Evolutionary conservation across 2,329 filamentous ascomycete genomes (phyloP).

Genomic region (Arachnomyces sp.): DNA sequence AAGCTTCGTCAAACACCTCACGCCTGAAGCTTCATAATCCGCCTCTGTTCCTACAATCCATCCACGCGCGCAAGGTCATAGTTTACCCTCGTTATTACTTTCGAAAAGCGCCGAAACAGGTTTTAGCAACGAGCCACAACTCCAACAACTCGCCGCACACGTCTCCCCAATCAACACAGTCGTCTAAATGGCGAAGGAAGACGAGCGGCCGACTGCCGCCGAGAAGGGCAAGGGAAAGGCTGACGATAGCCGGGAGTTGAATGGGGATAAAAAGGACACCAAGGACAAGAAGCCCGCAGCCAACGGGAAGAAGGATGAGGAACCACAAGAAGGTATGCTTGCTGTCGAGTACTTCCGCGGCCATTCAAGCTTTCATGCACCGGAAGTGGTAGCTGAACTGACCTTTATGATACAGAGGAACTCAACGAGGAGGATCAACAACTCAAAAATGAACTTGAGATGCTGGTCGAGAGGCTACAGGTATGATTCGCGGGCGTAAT

Average conservation of each 20-base stretch:
- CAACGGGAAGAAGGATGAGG: slow-evolving; percentile 72
- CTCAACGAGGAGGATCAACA: slow-evolving; percentile 97
- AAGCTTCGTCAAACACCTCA: too few species aligned
- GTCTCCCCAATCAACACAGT: slow-evolving; percentile 2
- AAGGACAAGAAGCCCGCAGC: slow-evolving; percentile 62
- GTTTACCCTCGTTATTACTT: background rate
- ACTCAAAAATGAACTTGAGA: slow-evolving; percentile 93
- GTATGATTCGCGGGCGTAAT: slow-evolving; percentile 40
- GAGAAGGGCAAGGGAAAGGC: slow-evolving; percentile 98
- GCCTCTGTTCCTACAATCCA: slow-evolving; percentile 8
- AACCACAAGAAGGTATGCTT: slow-evolving; percentile 51
- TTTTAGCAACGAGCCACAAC: background rate
- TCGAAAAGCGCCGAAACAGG: slow-evolving; percentile 3
- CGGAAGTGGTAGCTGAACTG: slow-evolving; percentile 21
- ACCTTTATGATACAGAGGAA: slow-evolving; percentile 57
- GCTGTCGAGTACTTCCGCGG: slow-evolving; percentile 7
- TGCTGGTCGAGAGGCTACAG: slow-evolving; percentile 91
- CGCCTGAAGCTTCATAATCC: slow-evolving; percentile 4
- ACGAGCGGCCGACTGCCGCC: slow-evolving; percentile 70
- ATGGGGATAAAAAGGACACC: slow-evolving; percentile 44
- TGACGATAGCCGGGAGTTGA: slow-evolving; percentile 55
- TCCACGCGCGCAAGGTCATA: slow-evolving; percentile 9
- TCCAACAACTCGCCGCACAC: background rate
- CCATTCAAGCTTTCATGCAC: slow-evolving; percentile 1
- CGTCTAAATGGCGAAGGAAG: slow-evolving; percentile 78